These are phyloP conservation scores for Patellifolia procumbens DNA, from an alignment of 179 eudicot species.

Conservation along the genomic window DNA sequence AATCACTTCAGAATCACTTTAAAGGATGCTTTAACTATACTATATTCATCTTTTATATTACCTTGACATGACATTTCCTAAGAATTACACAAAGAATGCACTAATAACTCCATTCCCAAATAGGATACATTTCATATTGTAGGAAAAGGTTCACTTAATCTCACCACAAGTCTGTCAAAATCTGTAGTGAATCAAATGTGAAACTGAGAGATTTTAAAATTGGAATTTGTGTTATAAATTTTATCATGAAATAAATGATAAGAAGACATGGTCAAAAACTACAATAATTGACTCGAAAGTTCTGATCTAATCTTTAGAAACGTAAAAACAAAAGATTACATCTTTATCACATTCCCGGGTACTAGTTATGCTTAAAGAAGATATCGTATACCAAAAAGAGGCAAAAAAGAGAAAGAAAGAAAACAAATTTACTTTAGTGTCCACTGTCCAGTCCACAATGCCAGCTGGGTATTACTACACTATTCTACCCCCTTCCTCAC, in stretches of 20 bases:
- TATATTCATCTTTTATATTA: background rate
- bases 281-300: background rate
- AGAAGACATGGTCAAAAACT: background rate
- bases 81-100: background rate
- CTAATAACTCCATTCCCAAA: background rate
- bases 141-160: background rate
- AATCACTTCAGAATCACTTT: background rate
- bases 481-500: background rate
- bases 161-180: background rate
- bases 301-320: background rate
- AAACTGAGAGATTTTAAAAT: background rate
- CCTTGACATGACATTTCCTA: background rate
- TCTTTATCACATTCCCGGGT: background rate
- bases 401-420: background rate
- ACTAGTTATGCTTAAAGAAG: background rate
- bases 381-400: background rate
- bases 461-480: slow-evolving; percentile 1
- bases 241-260: background rate
- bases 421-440: background rate
- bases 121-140: background rate
- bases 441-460: slow-evolving; percentile 19
- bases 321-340: background rate
- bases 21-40: background rate
- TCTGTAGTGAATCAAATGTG: background rate
- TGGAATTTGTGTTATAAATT: no score